Evolutionary conservation across 257 asterid genomes (phyloP).

Genomic region (Phtheirospermum japonicum): DNA sequence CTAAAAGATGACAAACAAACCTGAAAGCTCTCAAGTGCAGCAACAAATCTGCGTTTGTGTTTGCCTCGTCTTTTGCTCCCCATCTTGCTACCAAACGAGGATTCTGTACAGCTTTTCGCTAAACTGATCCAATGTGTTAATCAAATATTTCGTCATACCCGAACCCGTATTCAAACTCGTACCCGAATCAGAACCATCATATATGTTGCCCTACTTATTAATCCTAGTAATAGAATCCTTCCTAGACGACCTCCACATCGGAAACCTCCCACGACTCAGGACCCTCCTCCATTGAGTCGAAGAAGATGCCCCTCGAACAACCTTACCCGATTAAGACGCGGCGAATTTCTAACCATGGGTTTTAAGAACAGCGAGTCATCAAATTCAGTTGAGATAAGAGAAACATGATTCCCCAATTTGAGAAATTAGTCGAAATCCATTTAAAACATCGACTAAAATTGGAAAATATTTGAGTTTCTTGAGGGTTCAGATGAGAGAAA

Average conservation of each 20-base stretch:
- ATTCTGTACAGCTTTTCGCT: constrained; percentile 90
- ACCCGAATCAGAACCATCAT: constrained; percentile 37
- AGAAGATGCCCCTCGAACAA: constrained; percentile 39
- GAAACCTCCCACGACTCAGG: constrained; percentile 99
- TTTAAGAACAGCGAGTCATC: constrained; percentile 36
- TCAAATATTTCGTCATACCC: constrained; percentile 47
- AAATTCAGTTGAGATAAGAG: constrained; percentile 43
- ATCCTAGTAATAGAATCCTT: constrained; percentile 39
- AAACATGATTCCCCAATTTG: constrained; percentile 28
- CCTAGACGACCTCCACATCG: constrained; percentile 73
- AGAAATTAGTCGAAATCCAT: constrained; percentile 37
- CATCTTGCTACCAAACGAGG: no score
- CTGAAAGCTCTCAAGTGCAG: no score
- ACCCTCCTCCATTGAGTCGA: constrained; percentile 61
- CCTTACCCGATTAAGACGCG: constrained; percentile 16
- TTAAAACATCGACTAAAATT: constrained; percentile 28
- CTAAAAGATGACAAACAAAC: no score
- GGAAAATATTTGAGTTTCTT: constrained; percentile 23
- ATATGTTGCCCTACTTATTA: constrained; percentile 36
- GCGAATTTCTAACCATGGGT: constrained; percentile 32
- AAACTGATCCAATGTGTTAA: constrained; percentile 91
- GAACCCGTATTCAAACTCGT: constrained; percentile 19
- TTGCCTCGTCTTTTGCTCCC: no score
- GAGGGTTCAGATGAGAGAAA: constrained; percentile 41
- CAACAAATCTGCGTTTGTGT: no score